Base-by-base conservation (phyloP, 2,329 filamentous ascomycete species). In the Cyanodermella asteris region DNA sequence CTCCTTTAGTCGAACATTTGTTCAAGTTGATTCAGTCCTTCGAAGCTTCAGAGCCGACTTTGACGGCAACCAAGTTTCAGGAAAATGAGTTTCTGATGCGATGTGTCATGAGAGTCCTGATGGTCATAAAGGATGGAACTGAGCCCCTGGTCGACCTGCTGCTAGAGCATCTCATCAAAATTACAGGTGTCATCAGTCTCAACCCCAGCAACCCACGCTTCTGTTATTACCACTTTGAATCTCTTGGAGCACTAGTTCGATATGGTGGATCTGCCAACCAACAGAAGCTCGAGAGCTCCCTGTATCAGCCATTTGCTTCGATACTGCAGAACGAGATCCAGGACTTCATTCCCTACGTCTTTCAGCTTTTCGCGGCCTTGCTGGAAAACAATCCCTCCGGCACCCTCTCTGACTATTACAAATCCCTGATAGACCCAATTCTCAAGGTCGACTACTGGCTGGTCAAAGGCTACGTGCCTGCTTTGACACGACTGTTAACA, bases 41-140 rank as follows among this genome's bases (percentile, higher is more conserved):
- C n/a, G n/a, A n/a, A n/a, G n/a, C n/a, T n/a, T n/a, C n/a, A n/a
- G 76, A 90, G 43, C 78, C 75, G 43, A 74, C 91, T 38, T 59
- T 62, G 4, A 72, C 75, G 7, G 74, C 90, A 1, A 69, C 84
- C 35, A 97, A 94, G 58, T 70, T 97, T 32, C 87, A 97, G 44
- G 87, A 97, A 50, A 97, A 97, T 43, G 87, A 97, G 45, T 97
- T 94, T 47, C 49, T 97, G 42, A 94, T 97, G 82, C 77, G 81
- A 39, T 97, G 87, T 41, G 80, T 93, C 28, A 97, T 97, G 87
- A 69, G 87, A 38, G 84, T 97, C 8, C 59, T 97, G 31, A 81
- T 97, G 35, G 82, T 94, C 34, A 75, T 94, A 47, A 77, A 74
- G 44, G 82, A 91, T 23, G 75, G 70, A 15, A 67, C 84, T 9